Evolutionary conservation across 768 basidiomycete species (phyloP), one percentile per base, ranked within the genome.

Genomic region (Boletellus sp.): DNA sequence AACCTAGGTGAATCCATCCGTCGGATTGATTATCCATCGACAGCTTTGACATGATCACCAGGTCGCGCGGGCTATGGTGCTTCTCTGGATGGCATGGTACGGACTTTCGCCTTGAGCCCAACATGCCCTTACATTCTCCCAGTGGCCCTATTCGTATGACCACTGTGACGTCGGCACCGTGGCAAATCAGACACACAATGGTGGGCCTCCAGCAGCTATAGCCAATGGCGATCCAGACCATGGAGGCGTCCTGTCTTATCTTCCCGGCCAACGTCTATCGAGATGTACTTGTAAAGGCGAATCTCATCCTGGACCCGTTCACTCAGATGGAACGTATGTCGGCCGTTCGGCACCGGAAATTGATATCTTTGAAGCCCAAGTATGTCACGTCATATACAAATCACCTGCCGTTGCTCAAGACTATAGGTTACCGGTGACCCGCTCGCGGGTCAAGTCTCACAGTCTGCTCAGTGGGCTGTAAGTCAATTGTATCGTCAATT

Each of bases 121-220:
- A 28, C 34, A 11, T 15, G 28, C 53, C 22, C 41, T 42, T 42
- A 54, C 13, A 7, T 39, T 45, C 23, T 44, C 24, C 12, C 44
- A 85, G 84, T 87, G 86, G 88, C 89, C 88, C 0, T 90, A 90
- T 68, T 83, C 83, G 2, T 90, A 90, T 54, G 87, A 90, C 57
- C 71, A 78, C 11, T 96, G 95, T 59, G 94, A 98, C 64, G 81
- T 94, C n/a, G 95, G 95, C n/a, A 94, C 94, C 1, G 75, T 80
- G 16, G 68, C 78, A 8, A 98, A 97, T 66, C 94, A 97, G 67
- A 86, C 90, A 1, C 41, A 81, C 38, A 78, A 85, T 50, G 84
- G 82, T 2, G 63, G 63, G 40, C 94, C 94, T 1, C 48, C 56
- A 11, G 78, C 84, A 4, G 84, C 90, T 6, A 71, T 77, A 6